Conservation (phyloP, 345 rosid species). For the Sapria himalayana region DNA sequence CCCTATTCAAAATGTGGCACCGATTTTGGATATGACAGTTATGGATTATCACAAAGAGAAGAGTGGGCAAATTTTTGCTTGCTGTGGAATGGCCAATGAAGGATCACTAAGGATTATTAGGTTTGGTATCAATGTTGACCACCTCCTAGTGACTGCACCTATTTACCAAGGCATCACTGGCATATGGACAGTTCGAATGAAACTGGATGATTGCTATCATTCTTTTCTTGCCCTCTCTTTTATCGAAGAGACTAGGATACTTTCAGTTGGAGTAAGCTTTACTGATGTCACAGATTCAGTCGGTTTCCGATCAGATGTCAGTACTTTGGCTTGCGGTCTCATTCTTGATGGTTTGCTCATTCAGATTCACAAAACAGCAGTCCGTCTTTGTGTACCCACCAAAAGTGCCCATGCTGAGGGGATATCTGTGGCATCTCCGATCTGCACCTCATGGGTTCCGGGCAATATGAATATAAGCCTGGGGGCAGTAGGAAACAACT, state of each 20-base stretch:
- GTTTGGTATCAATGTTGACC: constrained; percentile 72
- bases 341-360: constrained; percentile 59
- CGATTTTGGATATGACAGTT: constrained; percentile 78
- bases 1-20: constrained; percentile 74
- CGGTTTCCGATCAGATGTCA: constrained; percentile 83
- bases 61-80: constrained; percentile 78
- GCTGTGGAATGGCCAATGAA: constrained; percentile 93
- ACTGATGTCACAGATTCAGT: constrained; percentile 85
- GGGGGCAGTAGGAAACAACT: constrained; percentile 72
- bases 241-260: constrained; percentile 91
- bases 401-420: constrained; percentile 71
- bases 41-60: constrained; percentile 76
- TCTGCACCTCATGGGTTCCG: constrained; percentile 69
- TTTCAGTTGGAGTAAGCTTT: constrained; percentile 87
- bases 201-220: constrained; percentile 46
- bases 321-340: constrained; percentile 92
- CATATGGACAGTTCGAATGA: constrained; percentile 77
- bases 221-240: constrained; percentile 88
- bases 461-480: constrained; percentile 52
- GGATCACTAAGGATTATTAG: constrained; percentile 86
- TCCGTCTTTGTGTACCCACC: constrained; percentile 77
- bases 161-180: constrained; percentile 88
- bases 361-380: constrained; percentile 75
- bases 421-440: constrained; percentile 43
- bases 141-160: constrained; percentile 62